Evolutionary conservation across 257 asterid species (phyloP), one percentile per base, ranked within the genome.

Genomic region (Plantago elongata): DNA sequence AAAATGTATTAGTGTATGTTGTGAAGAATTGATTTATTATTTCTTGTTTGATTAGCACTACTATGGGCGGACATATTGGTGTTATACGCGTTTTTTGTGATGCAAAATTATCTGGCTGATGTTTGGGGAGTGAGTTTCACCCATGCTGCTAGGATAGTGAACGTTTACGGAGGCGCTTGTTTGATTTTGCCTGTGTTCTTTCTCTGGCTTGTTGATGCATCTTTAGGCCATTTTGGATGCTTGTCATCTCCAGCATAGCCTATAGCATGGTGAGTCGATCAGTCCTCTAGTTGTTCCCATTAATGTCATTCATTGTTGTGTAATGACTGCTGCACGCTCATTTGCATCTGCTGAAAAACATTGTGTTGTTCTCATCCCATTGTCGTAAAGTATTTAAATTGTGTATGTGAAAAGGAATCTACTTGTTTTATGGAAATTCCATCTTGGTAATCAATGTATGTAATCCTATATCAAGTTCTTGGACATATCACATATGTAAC

Each of bases 101-200:
- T 83, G 95, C 88, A 72, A 69, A 78, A 74, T 9, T 88, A 85
- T 65, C 58, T 88, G 56, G 83, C 89, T 7, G 57, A 74, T 54
- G 88, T 88, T 1, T 88, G 96, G 96, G 71, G 74, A n/a, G 62
- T 88, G 45, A 77, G 72, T 34, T 63, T 81, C 11, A 81, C 84
- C 13, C 78, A 65, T 51, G 88, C 88, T 40, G 88, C 96, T 64
- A 83, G 75, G 5, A 72, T 75, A 29, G 51, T 80, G 64, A 87
- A 84, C 29, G 43, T 82, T 0, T 78, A 78, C 81, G 69, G 61
- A 3, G 94, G 85, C 37, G 30, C 79, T 55, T 57, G 74, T 0
- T 49, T 57, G 64, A 37, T 74, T 0, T 18, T 79, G 67, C 93
- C 84, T 0, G 51, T 74, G 17, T 51, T 74, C 43, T 75, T 83